A percentile compares a stretch with the other conserved stretches of the same genome.
These are phyloP conservation scores for Podospora appendiculata DNA, from an alignment of 495 filamentous ascomycete species.

Conservation along the genomic window DNA sequence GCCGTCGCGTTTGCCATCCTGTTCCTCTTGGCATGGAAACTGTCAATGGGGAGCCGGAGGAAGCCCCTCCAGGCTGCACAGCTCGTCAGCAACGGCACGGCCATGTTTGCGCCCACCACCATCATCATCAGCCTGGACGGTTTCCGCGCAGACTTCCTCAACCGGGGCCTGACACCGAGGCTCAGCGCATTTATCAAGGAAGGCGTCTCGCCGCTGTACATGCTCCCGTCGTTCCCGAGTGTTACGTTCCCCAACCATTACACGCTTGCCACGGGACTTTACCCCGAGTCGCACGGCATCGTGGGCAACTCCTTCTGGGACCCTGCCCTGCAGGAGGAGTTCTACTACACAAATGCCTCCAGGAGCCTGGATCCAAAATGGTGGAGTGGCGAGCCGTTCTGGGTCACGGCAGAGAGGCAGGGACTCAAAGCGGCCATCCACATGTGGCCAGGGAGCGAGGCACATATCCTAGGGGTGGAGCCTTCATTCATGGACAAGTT, in stretches of 20 bases:
- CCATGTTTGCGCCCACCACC: slow-evolving; percentile 81
- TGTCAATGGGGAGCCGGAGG: slow-evolving; percentile 30
- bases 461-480: slow-evolving; percentile 57
- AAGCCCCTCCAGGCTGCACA: slow-evolving; percentile 7
- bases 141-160: slow-evolving; percentile 92
- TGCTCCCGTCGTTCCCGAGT: slow-evolving; percentile 88
- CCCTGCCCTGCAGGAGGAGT: slow-evolving; percentile 63
- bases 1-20: slow-evolving; percentile 43
- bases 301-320: slow-evolving; percentile 96
- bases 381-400: slow-evolving; percentile 92
- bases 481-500: slow-evolving; percentile 75
- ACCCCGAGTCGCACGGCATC: slow-evolving; percentile 88
- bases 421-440: slow-evolving; percentile 74
- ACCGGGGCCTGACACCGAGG: slow-evolving; percentile 72
- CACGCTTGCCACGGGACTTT: slow-evolving; percentile 84
- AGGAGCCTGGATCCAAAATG: slow-evolving; percentile 74
- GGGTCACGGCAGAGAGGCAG: slow-evolving; percentile 80
- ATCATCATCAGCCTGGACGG: slow-evolving; percentile 93
- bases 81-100: slow-evolving; percentile 70
- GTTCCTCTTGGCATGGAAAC: slow-evolving; percentile 41
- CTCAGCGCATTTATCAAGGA: slow-evolving; percentile 70
- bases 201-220: slow-evolving; percentile 83
- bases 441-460: slow-evolving; percentile 98
- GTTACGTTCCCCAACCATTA: slow-evolving; percentile 99
- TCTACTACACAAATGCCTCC: slow-evolving; percentile 72